Evolutionary conservation across 2,329 filamentous ascomycete genomes (phyloP).

Genomic region (Pestalotiopsis sp.): DNA sequence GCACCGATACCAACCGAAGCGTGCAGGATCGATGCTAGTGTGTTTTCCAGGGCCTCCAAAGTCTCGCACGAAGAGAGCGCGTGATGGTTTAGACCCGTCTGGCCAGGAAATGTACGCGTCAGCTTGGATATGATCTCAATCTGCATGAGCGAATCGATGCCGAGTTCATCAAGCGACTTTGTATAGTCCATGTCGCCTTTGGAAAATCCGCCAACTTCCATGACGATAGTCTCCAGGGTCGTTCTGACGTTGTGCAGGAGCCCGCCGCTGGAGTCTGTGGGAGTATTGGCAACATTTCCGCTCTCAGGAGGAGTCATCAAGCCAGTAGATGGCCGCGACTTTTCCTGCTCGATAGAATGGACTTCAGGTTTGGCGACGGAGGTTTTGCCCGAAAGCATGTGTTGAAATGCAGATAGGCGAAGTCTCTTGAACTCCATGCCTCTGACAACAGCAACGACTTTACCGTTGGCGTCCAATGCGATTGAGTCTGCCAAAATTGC

Average conservation of each 20-base stretch:
- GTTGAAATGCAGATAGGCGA: constrained; percentile 6
- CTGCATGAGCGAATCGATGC: constrained; percentile 12
- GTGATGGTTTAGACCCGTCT: constrained; percentile 8
- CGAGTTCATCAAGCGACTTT: constrained; percentile 7
- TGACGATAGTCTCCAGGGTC: constrained; percentile 6
- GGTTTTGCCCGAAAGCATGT: not conserved
- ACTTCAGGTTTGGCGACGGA: not conserved
- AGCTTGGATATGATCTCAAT: constrained; percentile 11
- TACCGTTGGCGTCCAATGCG: not conserved
- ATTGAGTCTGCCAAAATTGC: constrained; percentile 11
- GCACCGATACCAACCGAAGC: not conserved
- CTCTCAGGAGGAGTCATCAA: constrained; percentile 3
- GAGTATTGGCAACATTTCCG: not conserved
- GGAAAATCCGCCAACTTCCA: constrained; percentile 11
- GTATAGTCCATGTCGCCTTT: constrained; percentile 10
- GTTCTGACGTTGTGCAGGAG: not conserved
- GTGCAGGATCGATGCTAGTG: constrained; percentile 5
- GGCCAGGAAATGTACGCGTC: constrained; percentile 5
- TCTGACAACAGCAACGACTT: constrained; percentile 4
- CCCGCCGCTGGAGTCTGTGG: not conserved
- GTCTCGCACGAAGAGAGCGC: constrained; percentile 10
- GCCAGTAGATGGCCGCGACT: not conserved
- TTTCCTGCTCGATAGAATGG: not conserved
- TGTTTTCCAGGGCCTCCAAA: constrained; percentile 4
- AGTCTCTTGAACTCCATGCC: constrained; percentile 12